Evolutionary conservation across 495 filamentous ascomycete genomes (phyloP).

Genomic region (Xylaria nigripes): DNA sequence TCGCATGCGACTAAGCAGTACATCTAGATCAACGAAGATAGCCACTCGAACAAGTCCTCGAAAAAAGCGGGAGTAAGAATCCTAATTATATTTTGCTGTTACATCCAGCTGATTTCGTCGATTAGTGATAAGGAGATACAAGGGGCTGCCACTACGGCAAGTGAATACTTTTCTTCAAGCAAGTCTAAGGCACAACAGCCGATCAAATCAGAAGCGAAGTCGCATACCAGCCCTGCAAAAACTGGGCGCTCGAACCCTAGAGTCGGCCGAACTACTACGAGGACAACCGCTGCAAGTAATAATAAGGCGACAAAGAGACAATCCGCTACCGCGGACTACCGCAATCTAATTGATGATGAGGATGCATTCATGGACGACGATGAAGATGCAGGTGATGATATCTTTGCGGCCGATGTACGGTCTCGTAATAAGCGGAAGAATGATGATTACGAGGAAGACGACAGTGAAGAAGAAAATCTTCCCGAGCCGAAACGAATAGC

Average conservation of each 20-base stretch:
- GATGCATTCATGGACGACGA: constrained; percentile 52
- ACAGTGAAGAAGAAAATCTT: constrained; percentile 49
- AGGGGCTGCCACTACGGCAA: constrained; percentile 37
- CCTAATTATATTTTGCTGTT: not conserved
- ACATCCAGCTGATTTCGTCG: not conserved
- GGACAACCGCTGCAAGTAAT: constrained; percentile 19
- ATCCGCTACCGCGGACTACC: constrained; percentile 22
- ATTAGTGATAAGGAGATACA: constrained; percentile 29
- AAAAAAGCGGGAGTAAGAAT: constrained; percentile 31
- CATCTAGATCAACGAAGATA: constrained; percentile 30
- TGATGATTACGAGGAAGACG: constrained; percentile 58
- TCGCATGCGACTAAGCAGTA: constrained; percentile 3
- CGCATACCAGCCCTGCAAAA: constrained; percentile 20
- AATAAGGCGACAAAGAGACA: constrained; percentile 27
- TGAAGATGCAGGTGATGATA: constrained; percentile 62
- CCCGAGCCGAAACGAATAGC: constrained; percentile 41
- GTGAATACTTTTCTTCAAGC: constrained; percentile 41
- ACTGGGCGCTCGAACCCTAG: constrained; percentile 36
- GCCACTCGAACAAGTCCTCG: constrained; percentile 28
- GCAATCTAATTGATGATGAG: constrained; percentile 32
- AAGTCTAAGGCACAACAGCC: constrained; percentile 33
- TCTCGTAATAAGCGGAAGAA: constrained; percentile 52
- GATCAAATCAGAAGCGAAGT: constrained; percentile 27
- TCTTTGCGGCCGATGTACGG: constrained; percentile 59
- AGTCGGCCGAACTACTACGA: constrained; percentile 23